These are phyloP conservation scores for Pulveroboletus sp. DNA, from an alignment of 1,284 basidiomycete genomes.

Conservation along the genomic window DNA sequence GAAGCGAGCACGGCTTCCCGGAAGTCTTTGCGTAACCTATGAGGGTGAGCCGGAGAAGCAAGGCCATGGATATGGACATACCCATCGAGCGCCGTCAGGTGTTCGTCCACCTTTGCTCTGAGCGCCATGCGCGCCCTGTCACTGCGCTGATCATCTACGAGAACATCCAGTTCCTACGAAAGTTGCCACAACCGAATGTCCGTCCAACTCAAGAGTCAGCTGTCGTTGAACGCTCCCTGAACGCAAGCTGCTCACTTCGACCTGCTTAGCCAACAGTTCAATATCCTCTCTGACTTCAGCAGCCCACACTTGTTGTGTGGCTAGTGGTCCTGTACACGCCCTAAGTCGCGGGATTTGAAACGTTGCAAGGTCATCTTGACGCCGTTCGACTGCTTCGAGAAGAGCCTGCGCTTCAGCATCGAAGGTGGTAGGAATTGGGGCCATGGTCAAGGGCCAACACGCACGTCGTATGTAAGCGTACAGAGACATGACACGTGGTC, in stretches of 20 bases:
- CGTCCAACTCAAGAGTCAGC: slow-evolving; percentile 7
- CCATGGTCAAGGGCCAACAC: slow-evolving; percentile 44
- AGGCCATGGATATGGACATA: slow-evolving; percentile 37
- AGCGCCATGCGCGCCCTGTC: slow-evolving; percentile 55
- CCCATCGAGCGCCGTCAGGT: slow-evolving; percentile 49
- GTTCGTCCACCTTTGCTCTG: slow-evolving; percentile 50
- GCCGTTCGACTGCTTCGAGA: slow-evolving; percentile 54
- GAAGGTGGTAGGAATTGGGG: slow-evolving; percentile 58
- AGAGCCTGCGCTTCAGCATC: slow-evolving; percentile 51
- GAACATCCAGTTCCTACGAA: slow-evolving; percentile 58
- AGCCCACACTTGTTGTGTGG: slow-evolving; percentile 69
- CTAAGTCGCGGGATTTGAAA: slow-evolving; percentile 77
- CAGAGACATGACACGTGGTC: no score
- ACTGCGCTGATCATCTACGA: slow-evolving; percentile 67
- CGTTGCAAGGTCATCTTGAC: slow-evolving; percentile 61
- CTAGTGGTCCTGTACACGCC: slow-evolving; percentile 63
- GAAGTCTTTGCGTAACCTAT: slow-evolving; percentile 60
- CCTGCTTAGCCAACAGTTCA: slow-evolving; percentile 56
- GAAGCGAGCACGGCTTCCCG: slow-evolving; percentile 68
- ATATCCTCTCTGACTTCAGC: slow-evolving; percentile 78
- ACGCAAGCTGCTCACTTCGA: slow-evolving; percentile 59
- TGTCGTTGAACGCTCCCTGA: slow-evolving; percentile 2
- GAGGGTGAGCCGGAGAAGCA: slow-evolving; percentile 25
- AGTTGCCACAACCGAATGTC: neutral
- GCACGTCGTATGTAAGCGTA: neutral